Evolutionary conservation across 495 filamentous ascomycete species (phyloP).

Genomic region (Sabuloglossum arenarium): DNA sequence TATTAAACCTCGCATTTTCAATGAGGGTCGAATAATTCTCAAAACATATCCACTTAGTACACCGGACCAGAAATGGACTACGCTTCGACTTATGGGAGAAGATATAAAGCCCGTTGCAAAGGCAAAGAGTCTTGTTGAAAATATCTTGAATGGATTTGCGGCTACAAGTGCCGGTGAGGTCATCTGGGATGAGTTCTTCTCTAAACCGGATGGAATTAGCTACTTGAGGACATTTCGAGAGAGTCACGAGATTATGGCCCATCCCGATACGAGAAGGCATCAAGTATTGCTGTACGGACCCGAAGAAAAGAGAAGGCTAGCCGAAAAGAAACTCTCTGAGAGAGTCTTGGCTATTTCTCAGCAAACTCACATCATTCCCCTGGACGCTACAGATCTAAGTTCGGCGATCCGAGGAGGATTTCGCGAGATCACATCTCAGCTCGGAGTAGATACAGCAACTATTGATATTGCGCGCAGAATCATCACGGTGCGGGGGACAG

Average conservation of each 20-base stretch:
- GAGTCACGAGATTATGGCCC: background rate
- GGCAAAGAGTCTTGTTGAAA: constrained; percentile 8
- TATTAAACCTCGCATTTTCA: constrained; percentile 8
- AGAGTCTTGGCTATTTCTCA: constrained; percentile 3
- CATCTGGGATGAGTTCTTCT: constrained; percentile 6
- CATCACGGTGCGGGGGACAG: constrained; percentile 8
- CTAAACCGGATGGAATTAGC: background rate
- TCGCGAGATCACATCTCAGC: constrained; percentile 12
- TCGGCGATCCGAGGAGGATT: constrained; percentile 10
- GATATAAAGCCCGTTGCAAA: constrained; percentile 5
- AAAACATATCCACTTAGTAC: constrained; percentile 13
- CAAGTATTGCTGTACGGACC: background rate
- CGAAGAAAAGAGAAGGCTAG: background rate
- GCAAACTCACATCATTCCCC: constrained; percentile 6
- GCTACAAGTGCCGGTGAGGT: constrained; percentile 8
- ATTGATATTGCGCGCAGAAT: constrained; percentile 16
- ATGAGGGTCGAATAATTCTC: constrained; percentile 12
- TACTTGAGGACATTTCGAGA: background rate
- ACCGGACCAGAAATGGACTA: constrained; percentile 9
- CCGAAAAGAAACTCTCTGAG: background rate
- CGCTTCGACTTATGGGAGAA: constrained; percentile 6
- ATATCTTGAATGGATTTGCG: constrained; percentile 3
- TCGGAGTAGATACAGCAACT: constrained; percentile 15
- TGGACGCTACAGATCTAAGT: constrained; percentile 1
- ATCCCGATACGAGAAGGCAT: background rate